These are phyloP conservation scores for Nothomitra cinnamomea DNA, from an alignment of 2,329 filamentous ascomycete genomes.

Conservation along the genomic window DNA sequence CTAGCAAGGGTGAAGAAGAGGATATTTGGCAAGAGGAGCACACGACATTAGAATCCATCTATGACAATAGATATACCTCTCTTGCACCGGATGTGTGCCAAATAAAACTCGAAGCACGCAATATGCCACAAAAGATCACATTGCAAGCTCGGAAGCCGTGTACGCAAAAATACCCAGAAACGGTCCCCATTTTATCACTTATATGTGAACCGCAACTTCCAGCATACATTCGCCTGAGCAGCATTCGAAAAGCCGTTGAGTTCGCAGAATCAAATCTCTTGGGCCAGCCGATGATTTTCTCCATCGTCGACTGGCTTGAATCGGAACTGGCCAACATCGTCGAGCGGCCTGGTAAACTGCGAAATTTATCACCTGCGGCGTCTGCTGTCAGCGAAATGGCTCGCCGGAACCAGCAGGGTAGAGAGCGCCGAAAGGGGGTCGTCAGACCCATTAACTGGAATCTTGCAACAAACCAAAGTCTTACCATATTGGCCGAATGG, in stretches of 20 bases:
- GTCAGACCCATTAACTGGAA: slow-evolving; percentile 43
- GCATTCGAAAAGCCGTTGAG: slow-evolving; percentile 58
- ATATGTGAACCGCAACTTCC: slow-evolving; percentile 49
- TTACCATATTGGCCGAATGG: slow-evolving; percentile 47
- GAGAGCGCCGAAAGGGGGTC: slow-evolving; percentile 13
- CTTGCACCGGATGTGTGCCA: slow-evolving; percentile 48
- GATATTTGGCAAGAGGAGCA: slow-evolving; percentile 66
- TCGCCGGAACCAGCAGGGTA: slow-evolving; percentile 9
- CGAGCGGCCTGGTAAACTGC: slow-evolving; percentile 64
- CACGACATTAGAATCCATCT: slow-evolving; percentile 69
- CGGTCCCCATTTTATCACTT: slow-evolving; percentile 52
- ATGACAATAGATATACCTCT: slow-evolving; percentile 52
- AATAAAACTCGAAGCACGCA: slow-evolving; percentile 42
- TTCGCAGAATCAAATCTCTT: slow-evolving; percentile 53
- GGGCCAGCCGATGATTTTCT: slow-evolving; percentile 84
- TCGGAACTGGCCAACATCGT: slow-evolving; percentile 68
- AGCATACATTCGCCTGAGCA: slow-evolving; percentile 82
- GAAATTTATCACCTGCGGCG: slow-evolving; percentile 67
- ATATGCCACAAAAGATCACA: slow-evolving; percentile 27
- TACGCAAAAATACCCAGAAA: slow-evolving; percentile 46
- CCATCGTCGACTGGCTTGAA: slow-evolving; percentile 81
- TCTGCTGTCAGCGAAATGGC: slow-evolving; percentile 44
- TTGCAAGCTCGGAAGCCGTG: slow-evolving; percentile 55
- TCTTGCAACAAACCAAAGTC: slow-evolving; percentile 37
- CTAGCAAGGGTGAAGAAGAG: neutral